phyloP scores from a whole-genome alignment of 805 yeast species.

The Lachancea meyersii region DNA sequence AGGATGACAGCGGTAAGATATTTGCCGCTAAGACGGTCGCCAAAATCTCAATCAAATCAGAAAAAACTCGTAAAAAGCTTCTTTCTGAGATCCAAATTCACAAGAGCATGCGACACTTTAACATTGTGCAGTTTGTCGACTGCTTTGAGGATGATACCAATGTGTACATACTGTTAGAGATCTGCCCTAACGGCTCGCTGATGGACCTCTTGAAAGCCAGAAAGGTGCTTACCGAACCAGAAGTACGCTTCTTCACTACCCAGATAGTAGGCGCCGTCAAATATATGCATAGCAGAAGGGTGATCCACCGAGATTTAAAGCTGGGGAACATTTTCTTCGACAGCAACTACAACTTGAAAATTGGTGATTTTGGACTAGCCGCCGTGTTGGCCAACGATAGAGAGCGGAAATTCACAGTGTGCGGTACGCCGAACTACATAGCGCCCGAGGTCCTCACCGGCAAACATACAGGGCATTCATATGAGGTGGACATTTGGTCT shows the following conservation, averaged over 20 bases:
- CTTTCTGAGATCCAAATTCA: slow-evolving; percentile 94
- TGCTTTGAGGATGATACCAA: slow-evolving; percentile 96
- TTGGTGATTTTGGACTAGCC: slow-evolving; percentile 98
- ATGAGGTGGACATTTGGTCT: slow-evolving; percentile 96
- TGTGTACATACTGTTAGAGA: slow-evolving; percentile 87
- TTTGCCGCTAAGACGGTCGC: slow-evolving; percentile 98
- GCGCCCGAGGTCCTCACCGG: slow-evolving; percentile 97
- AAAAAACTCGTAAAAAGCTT: slow-evolving; percentile 76
- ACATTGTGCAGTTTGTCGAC: slow-evolving; percentile 87
- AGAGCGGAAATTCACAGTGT: slow-evolving; percentile 83
- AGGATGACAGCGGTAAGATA: slow-evolving; percentile 77
- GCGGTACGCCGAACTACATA: slow-evolving; percentile 98
- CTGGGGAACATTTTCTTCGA: slow-evolving; percentile 94
- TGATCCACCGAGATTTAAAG: slow-evolving; percentile 92
- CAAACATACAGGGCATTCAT: slow-evolving; percentile 81
- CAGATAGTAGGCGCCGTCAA: slow-evolving; percentile 92
- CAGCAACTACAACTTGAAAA: slow-evolving; percentile 85
- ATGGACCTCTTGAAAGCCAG: slow-evolving; percentile 88
- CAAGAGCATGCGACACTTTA: slow-evolving; percentile 79
- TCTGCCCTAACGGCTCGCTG: slow-evolving; percentile 89
- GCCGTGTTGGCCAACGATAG: slow-evolving; percentile 69
- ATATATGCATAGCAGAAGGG: slow-evolving; percentile 86
- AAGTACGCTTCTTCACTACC: slow-evolving; percentile 80
- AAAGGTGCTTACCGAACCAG: slow-evolving; percentile 83
- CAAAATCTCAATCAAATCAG: slow-evolving; percentile 84